A percentile compares a stretch with the other conserved stretches of the same genome.
phyloP scores from a whole-genome alignment of 179 eudicot species.

The Spinacia oleracea region DNA sequence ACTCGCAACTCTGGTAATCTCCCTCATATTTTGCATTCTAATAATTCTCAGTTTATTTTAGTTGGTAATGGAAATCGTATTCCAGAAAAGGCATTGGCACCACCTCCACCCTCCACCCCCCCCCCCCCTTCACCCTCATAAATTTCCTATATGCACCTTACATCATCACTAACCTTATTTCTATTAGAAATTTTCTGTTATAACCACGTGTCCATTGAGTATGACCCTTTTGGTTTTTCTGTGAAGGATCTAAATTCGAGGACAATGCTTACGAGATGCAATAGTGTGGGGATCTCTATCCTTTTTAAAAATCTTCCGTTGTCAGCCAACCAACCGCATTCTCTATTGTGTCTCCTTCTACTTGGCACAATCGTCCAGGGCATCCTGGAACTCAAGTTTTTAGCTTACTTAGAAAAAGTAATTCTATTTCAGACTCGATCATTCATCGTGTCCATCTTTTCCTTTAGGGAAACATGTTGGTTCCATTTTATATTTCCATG shows the following conservation, averaged over 20 bases:
- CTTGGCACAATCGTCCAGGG: background rate
- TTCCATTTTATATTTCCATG: background rate
- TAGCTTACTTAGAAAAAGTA: background rate
- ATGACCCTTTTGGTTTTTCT: background rate
- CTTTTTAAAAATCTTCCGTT: no score
- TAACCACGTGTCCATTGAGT: background rate
- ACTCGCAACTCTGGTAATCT: background rate
- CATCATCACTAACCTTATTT: background rate
- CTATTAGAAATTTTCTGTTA: background rate
- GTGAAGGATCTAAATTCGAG: background rate
- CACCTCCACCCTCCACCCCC: no score
- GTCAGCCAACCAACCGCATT: background rate
- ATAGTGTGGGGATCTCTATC: background rate
- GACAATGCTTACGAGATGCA: background rate
- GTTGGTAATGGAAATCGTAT: background rate
- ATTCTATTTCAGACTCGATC: no score
- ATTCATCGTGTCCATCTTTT: background rate
- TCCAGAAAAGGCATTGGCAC: background rate
- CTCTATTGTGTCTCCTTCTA: background rate
- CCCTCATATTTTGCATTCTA: background rate
- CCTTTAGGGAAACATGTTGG: background rate
- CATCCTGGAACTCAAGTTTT: background rate
- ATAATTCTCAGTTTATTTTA: background rate
- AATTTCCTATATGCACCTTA: background rate
- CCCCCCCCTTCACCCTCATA: background rate